Evolutionary conservation across 2,329 filamentous ascomycete species (phyloP).

Genomic region (Talaromyces rugulosus): DNA sequence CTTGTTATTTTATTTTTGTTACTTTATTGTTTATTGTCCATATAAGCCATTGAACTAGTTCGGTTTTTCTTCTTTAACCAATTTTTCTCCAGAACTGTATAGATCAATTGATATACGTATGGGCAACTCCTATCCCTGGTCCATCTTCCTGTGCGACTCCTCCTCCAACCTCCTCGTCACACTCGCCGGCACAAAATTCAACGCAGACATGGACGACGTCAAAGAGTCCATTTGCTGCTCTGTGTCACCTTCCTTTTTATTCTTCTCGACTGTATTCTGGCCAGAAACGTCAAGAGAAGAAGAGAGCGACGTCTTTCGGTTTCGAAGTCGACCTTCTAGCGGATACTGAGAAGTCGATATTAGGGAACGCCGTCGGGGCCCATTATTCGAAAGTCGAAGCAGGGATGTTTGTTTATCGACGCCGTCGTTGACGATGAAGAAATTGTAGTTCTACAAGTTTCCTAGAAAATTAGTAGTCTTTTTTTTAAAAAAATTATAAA

Average conservation of each 20-base stretch:
- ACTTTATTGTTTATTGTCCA: neutral
- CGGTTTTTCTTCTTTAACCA: neutral
- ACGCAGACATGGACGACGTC: slow-evolving; percentile 40
- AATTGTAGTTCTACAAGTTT: slow-evolving; percentile 66
- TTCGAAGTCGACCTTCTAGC: slow-evolving; percentile 30
- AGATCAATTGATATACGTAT: neutral
- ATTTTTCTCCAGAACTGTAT: neutral
- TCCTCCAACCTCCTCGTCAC: slow-evolving; percentile 29
- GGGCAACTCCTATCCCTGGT: neutral
- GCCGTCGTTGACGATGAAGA: slow-evolving; percentile 80
- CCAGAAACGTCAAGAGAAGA: slow-evolving; percentile 13
- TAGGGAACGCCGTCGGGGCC: slow-evolving; percentile 32
- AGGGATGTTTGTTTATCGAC: slow-evolving; percentile 81
- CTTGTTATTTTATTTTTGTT: neutral
- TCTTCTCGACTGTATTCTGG: neutral
- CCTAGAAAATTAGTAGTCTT: neutral
- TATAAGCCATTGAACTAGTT: neutral
- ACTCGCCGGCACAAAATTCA: slow-evolving; percentile 42
- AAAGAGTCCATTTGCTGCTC: slow-evolving; percentile 30
- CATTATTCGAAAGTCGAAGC: slow-evolving; percentile 46
- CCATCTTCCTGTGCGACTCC: slow-evolving; percentile 11
- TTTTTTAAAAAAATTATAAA: neutral
- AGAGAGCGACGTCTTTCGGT: slow-evolving; percentile 28
- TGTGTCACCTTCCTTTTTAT: neutral
- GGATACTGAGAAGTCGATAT: slow-evolving; percentile 19